Base-by-base conservation (phyloP, 2,329 filamentous ascomycete species). In the Diaporthe citrichinensis region DNA sequence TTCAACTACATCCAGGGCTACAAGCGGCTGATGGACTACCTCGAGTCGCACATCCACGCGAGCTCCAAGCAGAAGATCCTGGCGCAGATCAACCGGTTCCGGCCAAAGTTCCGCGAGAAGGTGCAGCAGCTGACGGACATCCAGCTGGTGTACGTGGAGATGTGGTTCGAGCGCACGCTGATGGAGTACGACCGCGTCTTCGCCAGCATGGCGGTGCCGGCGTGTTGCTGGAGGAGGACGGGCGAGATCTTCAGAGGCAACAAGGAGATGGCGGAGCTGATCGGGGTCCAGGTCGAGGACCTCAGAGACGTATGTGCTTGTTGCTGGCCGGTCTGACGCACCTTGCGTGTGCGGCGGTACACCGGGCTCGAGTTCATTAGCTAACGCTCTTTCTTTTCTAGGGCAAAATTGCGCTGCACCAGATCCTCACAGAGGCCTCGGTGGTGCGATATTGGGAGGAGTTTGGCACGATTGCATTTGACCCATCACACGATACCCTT, bases 1-100 rank as follows among this genome's bases (percentile, higher is more conserved):
- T 99, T 99, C 89, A 98, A 98, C 86, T 99, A 99, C 84, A 95
- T 98, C 80, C 98, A 97, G 81, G 97, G 97, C 17, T 99, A 99
- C 84, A 94, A 95, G 15, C 91, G 95, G 44, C 87, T 99, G 65
- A 95, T 95, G 78, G 92, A 93, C 77, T 99, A 98, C 83, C 96
- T 99, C 89, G 95, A 98, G 81, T 92, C 92, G 76, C 93, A 98
- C 82, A 93, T 98, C 82, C 92, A 94, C 72, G 91, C 94, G 34
- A 88, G 91, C 23, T 97, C 94, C 28, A 95, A 97, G 77, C 94
- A 97, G 80, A 97, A 97, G 86, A 98, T 99, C 77, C 86, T 98
- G 59, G 92, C 95, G 76, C 96, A 98, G 81, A 90, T 99, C 58
- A 95, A 98, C 84, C 93, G 94, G 74, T 99, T 99, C 85, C 90